Base-by-base conservation (phyloP, 1,284 basidiomycete species). In the Apiotrichum mycotoxinovorans region DNA sequence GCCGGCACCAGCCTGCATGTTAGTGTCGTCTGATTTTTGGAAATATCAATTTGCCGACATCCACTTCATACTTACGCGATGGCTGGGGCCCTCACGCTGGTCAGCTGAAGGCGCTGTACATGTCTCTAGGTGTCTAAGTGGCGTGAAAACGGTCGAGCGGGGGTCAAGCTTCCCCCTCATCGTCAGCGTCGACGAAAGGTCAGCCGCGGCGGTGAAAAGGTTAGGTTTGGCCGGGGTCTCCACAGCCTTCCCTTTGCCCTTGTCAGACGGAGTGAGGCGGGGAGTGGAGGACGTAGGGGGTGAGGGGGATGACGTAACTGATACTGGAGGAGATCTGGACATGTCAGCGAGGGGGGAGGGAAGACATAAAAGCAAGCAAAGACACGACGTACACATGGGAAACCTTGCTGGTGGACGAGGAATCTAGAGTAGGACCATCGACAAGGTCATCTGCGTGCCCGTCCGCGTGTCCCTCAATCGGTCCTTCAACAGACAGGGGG, bases 121-220 rank as follows among this genome's bases (percentile, higher is more conserved):
- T 3, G 41, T 17, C 20, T 51, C 50, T 33, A 51, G n/a, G 14
- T n/a, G n/a, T 51, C 47, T 38, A 38, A 49, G 33, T 8, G 51
- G 51, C 3, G 30, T 43, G 33, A 52, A 52, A 8, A n/a, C 30
- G 2, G 33, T 43, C 2, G 51, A 52, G 23, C 41, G 42, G 15
- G 56, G 51, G 35, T 57, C 56, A 37, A 57, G 51, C 51, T 52
- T 38, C 4, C 44, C 44, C 3, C 27, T 15, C 10, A 12, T 12
- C 15, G 27, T 10, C 4, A 33, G 22, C 17, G 44, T 33, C 10
- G 27, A n/a, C 4, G 27, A 9, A 22, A 9, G 35, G 34, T 51
- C 23, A 41, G 26, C 20, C 8, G 40, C 34, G 18, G n/a, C 26
- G 20, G 20, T 49, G 20, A 20, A 12, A 17, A 20, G 15, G 12